Conservation (phyloP, 768 basidiomycete genomes). For the Tulasnella sp. region DNA sequence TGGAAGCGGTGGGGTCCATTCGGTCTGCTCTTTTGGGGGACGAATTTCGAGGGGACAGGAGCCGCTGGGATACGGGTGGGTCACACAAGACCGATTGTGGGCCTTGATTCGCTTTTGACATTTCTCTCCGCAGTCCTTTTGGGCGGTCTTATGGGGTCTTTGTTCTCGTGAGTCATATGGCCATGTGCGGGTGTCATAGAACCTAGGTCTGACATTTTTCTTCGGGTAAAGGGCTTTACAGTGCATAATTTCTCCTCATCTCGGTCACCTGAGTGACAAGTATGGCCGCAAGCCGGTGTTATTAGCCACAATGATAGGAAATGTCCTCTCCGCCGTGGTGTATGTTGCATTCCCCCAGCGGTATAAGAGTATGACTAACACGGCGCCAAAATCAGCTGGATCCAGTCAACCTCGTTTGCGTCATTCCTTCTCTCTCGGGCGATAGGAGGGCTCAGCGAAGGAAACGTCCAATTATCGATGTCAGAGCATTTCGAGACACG, state of each 20-base stretch:
- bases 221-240: conserved; percentile 60
- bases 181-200: not conserved
- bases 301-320: conserved; percentile 85
- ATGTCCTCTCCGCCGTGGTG: conserved; percentile 84
- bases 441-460: conserved; percentile 91
- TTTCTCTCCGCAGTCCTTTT: conserved; percentile 55
- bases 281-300: conserved; percentile 85
- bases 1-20: conserved; percentile 56
- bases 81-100: not conserved
- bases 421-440: conserved; percentile 86
- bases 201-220: not conserved
- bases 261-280: conserved; percentile 81
- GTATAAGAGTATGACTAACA: not conserved
- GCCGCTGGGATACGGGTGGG: conserved; percentile 70
- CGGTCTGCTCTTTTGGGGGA: conserved; percentile 44
- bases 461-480: conserved; percentile 96
- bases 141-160: conserved; percentile 94
- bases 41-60: conserved; percentile 33
- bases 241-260: conserved; percentile 75
- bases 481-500: conserved; percentile 44
- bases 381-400: conserved; percentile 56
- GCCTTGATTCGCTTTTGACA: not conserved
- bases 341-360: conserved; percentile 43
- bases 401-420: conserved; percentile 84
- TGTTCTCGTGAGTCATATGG: conserved; percentile 70